Conservation (phyloP, 306 rosid genomes). For the Cajanus cajan region DNA sequence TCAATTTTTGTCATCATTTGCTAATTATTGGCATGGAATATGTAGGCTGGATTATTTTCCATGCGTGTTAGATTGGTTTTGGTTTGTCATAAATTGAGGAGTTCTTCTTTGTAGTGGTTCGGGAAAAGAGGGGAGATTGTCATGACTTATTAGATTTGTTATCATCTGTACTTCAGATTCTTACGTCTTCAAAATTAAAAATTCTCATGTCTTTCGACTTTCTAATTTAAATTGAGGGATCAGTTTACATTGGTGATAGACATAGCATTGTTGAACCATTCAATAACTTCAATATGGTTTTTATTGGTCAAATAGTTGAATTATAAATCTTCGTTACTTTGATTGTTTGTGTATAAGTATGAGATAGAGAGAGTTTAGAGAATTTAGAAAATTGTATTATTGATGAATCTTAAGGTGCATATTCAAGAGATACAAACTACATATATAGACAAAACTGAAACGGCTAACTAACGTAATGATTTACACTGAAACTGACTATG, state of each 20-base stretch:
- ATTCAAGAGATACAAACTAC: too few relatives aligned
- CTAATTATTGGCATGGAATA: not conserved
- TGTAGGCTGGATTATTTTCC: constrained; percentile 9
- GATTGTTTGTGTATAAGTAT: not conserved
- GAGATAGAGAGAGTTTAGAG: too few relatives aligned
- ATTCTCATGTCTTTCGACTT: not conserved
- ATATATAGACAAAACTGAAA: too few relatives aligned
- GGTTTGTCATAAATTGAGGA: not conserved
- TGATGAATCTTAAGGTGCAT: too few relatives aligned
- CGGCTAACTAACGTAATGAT: too few relatives aligned
- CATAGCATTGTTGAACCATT: not conserved
- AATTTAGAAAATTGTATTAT: too few relatives aligned
- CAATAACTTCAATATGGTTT: not conserved
- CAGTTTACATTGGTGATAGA: not conserved
- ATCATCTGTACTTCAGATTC: not conserved
- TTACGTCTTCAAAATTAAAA: not conserved
- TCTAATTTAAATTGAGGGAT: not conserved
- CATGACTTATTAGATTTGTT: not conserved
- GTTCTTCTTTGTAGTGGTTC: constrained; percentile 1
- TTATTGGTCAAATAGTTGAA: too few relatives aligned
- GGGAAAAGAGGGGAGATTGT: not conserved
- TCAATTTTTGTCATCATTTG: not conserved
- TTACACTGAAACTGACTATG: too few relatives aligned
- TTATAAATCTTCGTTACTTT: too few relatives aligned
- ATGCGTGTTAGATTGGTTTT: not conserved